phyloP scores from a whole-genome alignment of 768 basidiomycete species.

The Mycena crocata region DNA sequence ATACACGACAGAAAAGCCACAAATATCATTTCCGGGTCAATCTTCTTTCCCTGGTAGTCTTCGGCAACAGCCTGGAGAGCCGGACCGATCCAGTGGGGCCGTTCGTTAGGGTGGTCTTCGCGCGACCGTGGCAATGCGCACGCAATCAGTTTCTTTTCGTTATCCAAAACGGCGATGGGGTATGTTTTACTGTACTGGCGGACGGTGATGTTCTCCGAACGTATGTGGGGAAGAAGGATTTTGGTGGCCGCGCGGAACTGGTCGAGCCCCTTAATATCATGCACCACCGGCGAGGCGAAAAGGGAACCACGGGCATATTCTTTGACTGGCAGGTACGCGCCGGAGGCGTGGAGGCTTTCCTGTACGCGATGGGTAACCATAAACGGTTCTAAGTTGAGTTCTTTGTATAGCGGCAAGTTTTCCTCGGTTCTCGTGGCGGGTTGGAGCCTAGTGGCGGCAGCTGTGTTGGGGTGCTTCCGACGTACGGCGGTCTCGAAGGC shows the following conservation, averaged over 20 bases:
- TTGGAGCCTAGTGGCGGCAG: neutral
- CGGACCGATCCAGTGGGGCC: constrained; percentile 19
- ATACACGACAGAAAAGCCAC: neutral
- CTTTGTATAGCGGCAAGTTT: neutral
- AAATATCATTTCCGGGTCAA: constrained; percentile 1
- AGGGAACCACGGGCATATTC: constrained; percentile 15
- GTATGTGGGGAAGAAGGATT: neutral
- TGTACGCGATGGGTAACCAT: neutral
- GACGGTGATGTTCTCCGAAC: neutral
- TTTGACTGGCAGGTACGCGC: constrained; percentile 9
- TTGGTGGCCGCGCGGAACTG: neutral
- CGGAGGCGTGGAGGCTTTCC: neutral
- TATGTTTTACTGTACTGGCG: constrained; percentile 15
- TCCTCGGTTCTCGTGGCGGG: neutral
- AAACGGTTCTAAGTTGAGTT: constrained; percentile 1
- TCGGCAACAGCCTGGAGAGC: constrained; percentile 2
- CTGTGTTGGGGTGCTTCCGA: neutral
- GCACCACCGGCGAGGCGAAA: neutral
- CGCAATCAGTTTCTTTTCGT: neutral
- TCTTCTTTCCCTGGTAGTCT: neutral
- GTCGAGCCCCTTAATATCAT: constrained; percentile 2
- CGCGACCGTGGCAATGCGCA: constrained; percentile 11
- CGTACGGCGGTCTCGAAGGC: constrained; percentile 16
- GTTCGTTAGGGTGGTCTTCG: constrained; percentile 2
- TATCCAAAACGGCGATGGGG: constrained; percentile 17